These are phyloP conservation scores for Apiotrichum mycotoxinovorans DNA, from an alignment of 1,284 basidiomycete species.

Conservation along the genomic window DNA sequence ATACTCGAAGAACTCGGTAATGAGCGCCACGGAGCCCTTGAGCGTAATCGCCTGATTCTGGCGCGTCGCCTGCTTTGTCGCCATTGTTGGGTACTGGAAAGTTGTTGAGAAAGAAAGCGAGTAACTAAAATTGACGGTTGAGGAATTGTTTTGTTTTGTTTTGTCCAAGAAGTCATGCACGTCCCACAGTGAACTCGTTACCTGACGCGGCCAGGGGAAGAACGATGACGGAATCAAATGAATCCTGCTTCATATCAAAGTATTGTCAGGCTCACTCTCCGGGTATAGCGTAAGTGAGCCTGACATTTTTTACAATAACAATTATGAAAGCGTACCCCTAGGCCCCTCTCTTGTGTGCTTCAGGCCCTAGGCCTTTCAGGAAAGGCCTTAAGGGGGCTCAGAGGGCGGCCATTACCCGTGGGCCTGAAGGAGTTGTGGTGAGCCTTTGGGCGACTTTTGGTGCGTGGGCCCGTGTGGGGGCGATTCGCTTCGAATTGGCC, in stretches of 20 bases:
- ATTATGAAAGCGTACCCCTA: too few relatives aligned
- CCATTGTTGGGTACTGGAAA: constrained; percentile 34
- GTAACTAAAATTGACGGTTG: background rate
- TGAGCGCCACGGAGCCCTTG: constrained; percentile 90
- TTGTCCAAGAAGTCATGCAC: constrained; percentile 5
- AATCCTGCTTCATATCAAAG: background rate
- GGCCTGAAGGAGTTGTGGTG: too few relatives aligned
- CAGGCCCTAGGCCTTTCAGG: background rate
- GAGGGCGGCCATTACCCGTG: too few relatives aligned
- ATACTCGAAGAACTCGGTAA: constrained; percentile 99
- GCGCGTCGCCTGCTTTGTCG: constrained; percentile 46
- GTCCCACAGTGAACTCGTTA: too few relatives aligned
- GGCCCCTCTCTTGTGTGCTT: background rate
- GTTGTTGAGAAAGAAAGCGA: background rate
- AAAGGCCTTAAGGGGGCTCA: too few relatives aligned
- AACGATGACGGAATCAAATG: constrained; percentile 2
- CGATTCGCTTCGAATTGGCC: too few relatives aligned
- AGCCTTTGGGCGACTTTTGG: too few relatives aligned
- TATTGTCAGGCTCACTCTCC: background rate
- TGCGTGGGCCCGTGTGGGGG: too few relatives aligned
- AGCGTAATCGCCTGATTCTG: constrained; percentile 68
- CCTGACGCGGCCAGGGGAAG: background rate
- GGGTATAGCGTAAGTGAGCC: background rate
- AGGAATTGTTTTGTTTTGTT: constrained; percentile 2
- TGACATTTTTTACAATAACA: background rate